Evolutionary conservation across 106 monocot species (phyloP), one percentile per base, ranked within the genome.

Genomic region (Vanilla planifolia): DNA sequence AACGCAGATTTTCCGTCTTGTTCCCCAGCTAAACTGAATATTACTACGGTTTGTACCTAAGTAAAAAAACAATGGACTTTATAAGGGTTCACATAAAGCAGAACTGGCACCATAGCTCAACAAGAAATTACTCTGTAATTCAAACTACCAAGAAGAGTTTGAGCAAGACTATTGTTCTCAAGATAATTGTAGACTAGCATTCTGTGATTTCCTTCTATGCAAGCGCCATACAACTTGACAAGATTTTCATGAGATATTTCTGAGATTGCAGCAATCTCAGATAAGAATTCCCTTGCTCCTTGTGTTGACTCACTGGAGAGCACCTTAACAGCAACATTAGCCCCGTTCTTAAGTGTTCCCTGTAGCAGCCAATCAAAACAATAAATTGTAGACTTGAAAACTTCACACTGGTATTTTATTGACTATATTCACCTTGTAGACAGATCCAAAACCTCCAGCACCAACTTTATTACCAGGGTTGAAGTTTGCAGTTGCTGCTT

Each of bases 241-340:
- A 86, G 72, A 51, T 86, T 86, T 34, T 74, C 71, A 56, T 86
- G 86, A 20, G 51, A 42, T 52, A 78, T 67, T 48, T 66, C 40
- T 16, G 81, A 67, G 25, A 86, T 78, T 22, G 62, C 68, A 46
- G 48, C 63, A 28, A 86, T 63, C 67, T 86, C 86, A 11, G 63
- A 64, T 48, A 86, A 33, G 41, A 81, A 86, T 37, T 86, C 86
- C 15, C 36, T 28, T 24, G 48, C 50, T 62, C 86, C 86, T 69
- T 86, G 86, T 46, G 42, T 78, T 61, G 86, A 86, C 37, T 81
- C 78, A n/a, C 50, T 26, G 24, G 81, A 86, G 6, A 86, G 78
- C 23, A 86, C 78, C 48, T 86, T 86, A 17, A 77, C 20, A 43
- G 86, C 86, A 51, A 75, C 68, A 28, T 63, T 42, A 27, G 26